These are phyloP conservation scores for Xerocomus potaroensis DNA, from an alignment of 768 basidiomycete species.

Conservation along the genomic window DNA sequence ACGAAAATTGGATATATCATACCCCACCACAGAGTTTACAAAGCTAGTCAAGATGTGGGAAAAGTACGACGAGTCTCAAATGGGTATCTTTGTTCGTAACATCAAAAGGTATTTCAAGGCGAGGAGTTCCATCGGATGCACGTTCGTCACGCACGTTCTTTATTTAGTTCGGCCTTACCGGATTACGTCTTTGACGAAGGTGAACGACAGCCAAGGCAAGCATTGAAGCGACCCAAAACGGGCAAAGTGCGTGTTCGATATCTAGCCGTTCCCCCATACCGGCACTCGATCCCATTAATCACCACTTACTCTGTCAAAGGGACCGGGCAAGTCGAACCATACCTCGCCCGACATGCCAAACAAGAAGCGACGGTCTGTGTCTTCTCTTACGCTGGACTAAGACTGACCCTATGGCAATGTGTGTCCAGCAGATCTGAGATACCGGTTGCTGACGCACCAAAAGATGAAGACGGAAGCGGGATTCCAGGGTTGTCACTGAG, in stretches of 20 bases:
- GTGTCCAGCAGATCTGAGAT: conserved; percentile 41
- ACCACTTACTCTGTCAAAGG: conserved; percentile 43
- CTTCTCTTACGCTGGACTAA: conserved; percentile 15
- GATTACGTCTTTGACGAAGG: conserved; percentile 80
- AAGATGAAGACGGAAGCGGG: conserved; percentile 39
- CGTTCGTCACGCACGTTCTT: conserved; percentile 22
- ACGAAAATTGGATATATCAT: conserved; percentile 90
- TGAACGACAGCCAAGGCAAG: conserved; percentile 68
- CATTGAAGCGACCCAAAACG: conserved; percentile 70
- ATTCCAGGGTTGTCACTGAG: conserved; percentile 32
- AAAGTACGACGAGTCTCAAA: conserved; percentile 82
- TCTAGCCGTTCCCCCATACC: conserved; percentile 9
- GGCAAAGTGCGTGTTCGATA: conserved; percentile 42
- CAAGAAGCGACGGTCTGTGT: conserved; percentile 75
- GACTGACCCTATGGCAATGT: conserved; percentile 29
- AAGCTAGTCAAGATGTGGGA: conserved; percentile 96
- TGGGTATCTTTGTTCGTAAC: conserved; percentile 93
- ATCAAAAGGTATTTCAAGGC: conserved; percentile 68
- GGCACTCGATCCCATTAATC: conserved; percentile 12
- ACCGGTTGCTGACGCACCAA: conserved; percentile 18
- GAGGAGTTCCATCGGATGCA: conserved; percentile 4
- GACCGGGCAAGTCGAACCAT: conserved; percentile 55
- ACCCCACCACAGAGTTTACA: conserved; percentile 92
- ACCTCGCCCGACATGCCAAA: conserved; percentile 69
- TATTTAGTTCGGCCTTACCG: conserved; percentile 62